A percentile compares a stretch with the other conserved stretches of the same genome.
phyloP scores from a whole-genome alignment of 2,329 filamentous ascomycete genomes.

The Fusarium dimerum region DNA sequence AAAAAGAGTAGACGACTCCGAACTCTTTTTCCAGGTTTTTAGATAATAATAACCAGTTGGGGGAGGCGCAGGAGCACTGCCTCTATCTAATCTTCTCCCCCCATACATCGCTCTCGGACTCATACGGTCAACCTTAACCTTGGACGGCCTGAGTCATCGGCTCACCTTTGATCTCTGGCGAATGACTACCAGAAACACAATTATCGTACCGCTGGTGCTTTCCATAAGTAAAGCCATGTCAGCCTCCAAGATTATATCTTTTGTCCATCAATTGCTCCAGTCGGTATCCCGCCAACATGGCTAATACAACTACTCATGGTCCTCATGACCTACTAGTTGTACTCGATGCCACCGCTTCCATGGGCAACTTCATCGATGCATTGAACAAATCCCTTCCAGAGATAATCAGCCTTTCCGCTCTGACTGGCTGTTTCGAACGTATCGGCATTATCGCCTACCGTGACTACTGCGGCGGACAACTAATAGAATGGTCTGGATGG shows the following conservation, averaged over 20 bases:
- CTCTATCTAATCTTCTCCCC: background rate
- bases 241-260: background rate
- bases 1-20: no score
- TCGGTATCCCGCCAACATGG: constrained; percentile 9
- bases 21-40: no score
- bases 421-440: constrained; percentile 50
- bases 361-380: constrained; percentile 43
- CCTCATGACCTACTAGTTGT: constrained; percentile 48
- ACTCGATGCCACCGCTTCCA: constrained; percentile 48
- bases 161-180: background rate
- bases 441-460: constrained; percentile 53
- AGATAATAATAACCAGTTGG: no score
- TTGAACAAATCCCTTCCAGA: constrained; percentile 50
- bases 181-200: no score
- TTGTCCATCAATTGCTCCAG: background rate
- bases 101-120: constrained; percentile 6
- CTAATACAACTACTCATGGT: constrained; percentile 6
- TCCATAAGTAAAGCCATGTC: background rate
- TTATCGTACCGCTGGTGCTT: background rate
- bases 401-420: constrained; percentile 49
- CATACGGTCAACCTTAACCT: constrained; percentile 9
- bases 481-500: constrained; percentile 54
- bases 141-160: constrained; percentile 19
- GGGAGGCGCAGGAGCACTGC: no score
- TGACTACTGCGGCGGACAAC: constrained; percentile 41